Percentiles rank a stretch among this genome's conserved stretches.
These are phyloP conservation scores for Ascodesmis nigricans DNA, from an alignment of 495 filamentous ascomycete genomes.

Conservation along the genomic window DNA sequence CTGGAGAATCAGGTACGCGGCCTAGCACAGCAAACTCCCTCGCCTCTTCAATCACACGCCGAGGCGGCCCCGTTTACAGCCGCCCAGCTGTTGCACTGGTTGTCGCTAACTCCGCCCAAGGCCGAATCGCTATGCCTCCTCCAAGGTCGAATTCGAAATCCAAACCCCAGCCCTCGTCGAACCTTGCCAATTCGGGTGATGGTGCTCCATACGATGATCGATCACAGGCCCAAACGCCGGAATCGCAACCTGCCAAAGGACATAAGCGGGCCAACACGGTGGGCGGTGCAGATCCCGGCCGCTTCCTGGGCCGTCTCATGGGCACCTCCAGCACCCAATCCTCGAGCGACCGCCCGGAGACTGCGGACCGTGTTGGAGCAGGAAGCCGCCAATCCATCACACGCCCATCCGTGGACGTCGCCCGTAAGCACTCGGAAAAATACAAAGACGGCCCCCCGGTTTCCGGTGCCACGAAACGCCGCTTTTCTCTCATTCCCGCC, in stretches of 20 bases:
- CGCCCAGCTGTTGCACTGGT: slow-evolving; percentile 73
- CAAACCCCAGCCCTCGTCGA: too few relatives aligned
- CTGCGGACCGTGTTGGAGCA: slow-evolving; percentile 46
- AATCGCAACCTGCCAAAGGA: slow-evolving; percentile 33
- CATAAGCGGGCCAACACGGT: slow-evolving; percentile 85
- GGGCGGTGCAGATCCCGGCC: slow-evolving; percentile 58
- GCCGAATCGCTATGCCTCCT: slow-evolving; percentile 62
- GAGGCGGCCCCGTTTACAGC: too few relatives aligned
- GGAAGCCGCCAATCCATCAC: slow-evolving; percentile 28
- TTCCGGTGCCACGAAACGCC: slow-evolving; percentile 21
- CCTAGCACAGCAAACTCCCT: slow-evolving; percentile 70
- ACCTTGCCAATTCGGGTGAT: too few relatives aligned
- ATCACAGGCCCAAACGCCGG: slow-evolving; percentile 26
- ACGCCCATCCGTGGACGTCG: slow-evolving; percentile 16
- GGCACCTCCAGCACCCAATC: slow-evolving; percentile 32
- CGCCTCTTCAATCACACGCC: too few relatives aligned
- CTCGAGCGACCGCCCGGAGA: slow-evolving; percentile 26
- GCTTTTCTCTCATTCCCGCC: slow-evolving; percentile 63
- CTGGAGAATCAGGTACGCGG: slow-evolving; percentile 30
- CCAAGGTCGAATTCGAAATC: too few relatives aligned
- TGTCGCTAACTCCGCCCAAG: slow-evolving; percentile 75
- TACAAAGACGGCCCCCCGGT: slow-evolving; percentile 2
- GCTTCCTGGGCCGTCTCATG: slow-evolving; percentile 52
- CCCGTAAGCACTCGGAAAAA: slow-evolving; percentile 14
- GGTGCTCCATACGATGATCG: too few relatives aligned